Evolutionary conservation across 768 basidiomycete genomes (phyloP).

Genomic region (Mycena leptocephala): DNA sequence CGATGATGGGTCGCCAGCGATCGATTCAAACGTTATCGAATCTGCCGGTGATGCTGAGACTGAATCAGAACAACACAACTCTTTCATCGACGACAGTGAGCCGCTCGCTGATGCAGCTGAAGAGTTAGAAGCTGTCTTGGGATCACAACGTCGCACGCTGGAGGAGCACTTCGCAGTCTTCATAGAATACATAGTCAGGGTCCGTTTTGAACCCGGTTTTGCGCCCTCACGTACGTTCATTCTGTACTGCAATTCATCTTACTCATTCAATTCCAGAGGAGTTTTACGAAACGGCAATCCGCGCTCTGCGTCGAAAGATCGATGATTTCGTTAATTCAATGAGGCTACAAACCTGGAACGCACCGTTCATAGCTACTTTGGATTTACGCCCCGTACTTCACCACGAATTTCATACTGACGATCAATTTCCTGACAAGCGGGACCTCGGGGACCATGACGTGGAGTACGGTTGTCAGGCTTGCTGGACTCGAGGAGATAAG

Average conservation of each 20-base stretch:
- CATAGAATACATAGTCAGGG: constrained; percentile 1
- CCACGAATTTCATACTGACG: not conserved
- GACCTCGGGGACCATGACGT: not conserved
- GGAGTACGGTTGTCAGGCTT: constrained; percentile 6
- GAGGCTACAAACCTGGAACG: not conserved
- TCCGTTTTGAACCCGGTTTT: not conserved
- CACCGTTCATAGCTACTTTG: constrained; percentile 14
- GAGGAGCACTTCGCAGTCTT: constrained; percentile 5
- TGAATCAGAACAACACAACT: not conserved
- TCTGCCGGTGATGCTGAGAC: not conserved
- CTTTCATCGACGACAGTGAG: constrained; percentile 13
- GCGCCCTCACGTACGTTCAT: not conserved
- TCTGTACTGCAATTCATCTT: not conserved
- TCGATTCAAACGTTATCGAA: not conserved
- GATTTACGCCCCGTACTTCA: not conserved
- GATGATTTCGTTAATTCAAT: not conserved
- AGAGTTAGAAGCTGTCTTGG: not conserved
- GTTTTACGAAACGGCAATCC: not conserved
- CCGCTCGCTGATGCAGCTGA: not conserved
- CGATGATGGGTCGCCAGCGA: not conserved
- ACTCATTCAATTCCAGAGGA: not conserved
- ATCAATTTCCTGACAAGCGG: not conserved
- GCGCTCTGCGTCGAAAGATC: not conserved
- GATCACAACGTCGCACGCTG: not conserved
- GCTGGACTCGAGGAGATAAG: constrained; percentile 16